Conservation (phyloP, 2,329 filamentous ascomycete genomes). For the Phaeosphaeriaceae sp. region DNA sequence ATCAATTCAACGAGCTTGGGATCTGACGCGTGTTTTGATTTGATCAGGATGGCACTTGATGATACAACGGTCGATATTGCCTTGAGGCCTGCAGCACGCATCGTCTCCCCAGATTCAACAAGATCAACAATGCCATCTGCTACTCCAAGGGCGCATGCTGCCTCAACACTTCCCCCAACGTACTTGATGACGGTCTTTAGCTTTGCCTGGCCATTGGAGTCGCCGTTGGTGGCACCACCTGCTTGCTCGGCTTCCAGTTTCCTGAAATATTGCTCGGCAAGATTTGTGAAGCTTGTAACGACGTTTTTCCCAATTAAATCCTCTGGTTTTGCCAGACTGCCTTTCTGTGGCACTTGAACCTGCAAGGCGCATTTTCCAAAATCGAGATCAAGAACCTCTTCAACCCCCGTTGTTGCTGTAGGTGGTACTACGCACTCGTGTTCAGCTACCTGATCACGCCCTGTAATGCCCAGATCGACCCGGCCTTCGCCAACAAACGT, state of each 20-base stretch:
- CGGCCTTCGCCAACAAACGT: conserved; percentile 95
- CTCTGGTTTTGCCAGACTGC: conserved; percentile 69
- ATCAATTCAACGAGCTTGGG: conserved; percentile 83
- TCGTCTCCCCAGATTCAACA: conserved; percentile 97
- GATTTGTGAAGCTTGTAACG: conserved; percentile 90
- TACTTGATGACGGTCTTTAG: conserved; percentile 89
- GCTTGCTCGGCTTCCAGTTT: conserved; percentile 67
- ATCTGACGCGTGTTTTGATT: conserved; percentile 83
- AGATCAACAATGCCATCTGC: conserved; percentile 98
- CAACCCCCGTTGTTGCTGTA: conserved; percentile 63
- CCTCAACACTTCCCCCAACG: conserved; percentile 95
- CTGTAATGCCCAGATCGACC: conserved; percentile 93
- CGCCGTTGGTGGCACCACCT: conserved; percentile 40
- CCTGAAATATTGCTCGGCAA: conserved; percentile 84
- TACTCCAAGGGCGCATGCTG: conserved; percentile 91
- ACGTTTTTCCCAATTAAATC: conserved; percentile 92
- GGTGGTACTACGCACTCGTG: conserved; percentile 71
- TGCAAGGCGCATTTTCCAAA: conserved; percentile 93
- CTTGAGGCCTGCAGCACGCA: conserved; percentile 92
- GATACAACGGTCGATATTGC: conserved; percentile 93
- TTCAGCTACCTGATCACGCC: conserved; percentile 89
- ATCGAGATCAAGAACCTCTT: conserved; percentile 86
- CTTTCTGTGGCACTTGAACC: conserved; percentile 94
- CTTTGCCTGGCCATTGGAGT: conserved; percentile 56
- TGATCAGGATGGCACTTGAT: conserved; percentile 88